Conservation (phyloP, 2,329 filamentous ascomycete genomes). For the Aphanocladium album region DNA sequence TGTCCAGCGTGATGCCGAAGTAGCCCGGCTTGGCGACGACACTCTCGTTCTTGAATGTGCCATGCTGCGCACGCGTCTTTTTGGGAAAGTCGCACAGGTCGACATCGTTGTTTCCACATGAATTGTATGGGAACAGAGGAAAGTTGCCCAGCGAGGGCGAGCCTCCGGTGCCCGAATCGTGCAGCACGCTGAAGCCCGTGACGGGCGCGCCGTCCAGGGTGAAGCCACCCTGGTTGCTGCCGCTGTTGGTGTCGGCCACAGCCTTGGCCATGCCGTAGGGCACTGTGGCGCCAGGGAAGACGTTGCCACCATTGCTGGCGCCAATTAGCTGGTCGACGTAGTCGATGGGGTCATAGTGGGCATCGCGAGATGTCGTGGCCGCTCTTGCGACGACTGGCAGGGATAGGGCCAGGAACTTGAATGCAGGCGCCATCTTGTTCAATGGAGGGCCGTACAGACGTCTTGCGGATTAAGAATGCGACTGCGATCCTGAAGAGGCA, state of each 20-base stretch:
- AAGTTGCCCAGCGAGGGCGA: constrained; percentile 67
- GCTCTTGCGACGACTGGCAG: background rate
- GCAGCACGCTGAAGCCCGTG: constrained; percentile 53
- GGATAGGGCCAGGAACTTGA: background rate
- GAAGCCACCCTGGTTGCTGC: constrained; percentile 54
- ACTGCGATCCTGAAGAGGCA: background rate
- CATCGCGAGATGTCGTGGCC: background rate
- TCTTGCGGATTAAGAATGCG: background rate
- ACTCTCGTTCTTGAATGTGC: constrained; percentile 43
- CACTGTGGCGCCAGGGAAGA: constrained; percentile 39
- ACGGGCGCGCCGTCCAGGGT: constrained; percentile 45
- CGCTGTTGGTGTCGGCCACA: constrained; percentile 49
- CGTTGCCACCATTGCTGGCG: constrained; percentile 36
- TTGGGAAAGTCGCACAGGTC: constrained; percentile 58
- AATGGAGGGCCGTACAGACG: background rate
- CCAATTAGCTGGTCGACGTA: constrained; percentile 38
- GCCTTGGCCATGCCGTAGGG: constrained; percentile 52
- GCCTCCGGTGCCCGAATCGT: constrained; percentile 54
- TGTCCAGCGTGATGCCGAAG: constrained; percentile 56
- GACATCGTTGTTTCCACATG: constrained; percentile 56
- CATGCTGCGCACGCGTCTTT: constrained; percentile 32
- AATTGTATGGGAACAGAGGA: constrained; percentile 62
- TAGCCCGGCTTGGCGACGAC: constrained; percentile 59
- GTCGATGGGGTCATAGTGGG: constrained; percentile 26
- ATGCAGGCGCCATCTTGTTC: background rate